Conservation (phyloP, 2,329 filamentous ascomycete species). For the Scedosporium boydii region DNA sequence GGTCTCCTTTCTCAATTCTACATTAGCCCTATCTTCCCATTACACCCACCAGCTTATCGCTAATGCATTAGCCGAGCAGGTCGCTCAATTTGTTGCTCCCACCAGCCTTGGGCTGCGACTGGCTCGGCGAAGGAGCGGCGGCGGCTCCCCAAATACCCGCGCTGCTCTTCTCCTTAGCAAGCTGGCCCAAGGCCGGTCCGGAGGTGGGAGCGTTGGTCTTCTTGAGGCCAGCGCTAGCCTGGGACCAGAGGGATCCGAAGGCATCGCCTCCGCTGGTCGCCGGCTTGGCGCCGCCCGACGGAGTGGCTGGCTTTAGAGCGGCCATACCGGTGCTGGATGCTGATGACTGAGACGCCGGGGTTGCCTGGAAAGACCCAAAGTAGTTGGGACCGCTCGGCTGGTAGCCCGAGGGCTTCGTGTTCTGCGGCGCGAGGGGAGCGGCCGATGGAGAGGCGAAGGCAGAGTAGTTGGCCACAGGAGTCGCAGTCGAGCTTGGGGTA, state of each 20-base stretch:
- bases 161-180: slow-evolving; percentile 96
- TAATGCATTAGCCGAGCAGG: slow-evolving; percentile 30
- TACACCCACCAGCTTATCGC: neutral
- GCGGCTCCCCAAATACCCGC: slow-evolving; percentile 87
- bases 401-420: slow-evolving; percentile 22
- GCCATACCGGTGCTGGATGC: slow-evolving; percentile 28
- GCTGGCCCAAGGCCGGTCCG: slow-evolving; percentile 77
- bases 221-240: slow-evolving; percentile 64
- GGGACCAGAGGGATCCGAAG: slow-evolving; percentile 81
- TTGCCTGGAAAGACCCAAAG: slow-evolving; percentile 68
- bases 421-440: slow-evolving; percentile 15
- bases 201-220: slow-evolving; percentile 53
- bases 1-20: neutral
- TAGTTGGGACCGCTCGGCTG: slow-evolving; percentile 72
- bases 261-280: slow-evolving; percentile 63
- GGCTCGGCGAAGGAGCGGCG: slow-evolving; percentile 23
- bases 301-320: slow-evolving; percentile 37
- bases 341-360: slow-evolving; percentile 18
- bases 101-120: slow-evolving; percentile 15
- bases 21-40: neutral
- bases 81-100: slow-evolving; percentile 33
- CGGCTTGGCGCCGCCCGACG: slow-evolving; percentile 31
- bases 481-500: slow-evolving; percentile 45
- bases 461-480: slow-evolving; percentile 53
- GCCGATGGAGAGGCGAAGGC: slow-evolving; percentile 44